Base-by-base conservation (phyloP, 306 rosid species). In the Luffa acutangula region DNA sequence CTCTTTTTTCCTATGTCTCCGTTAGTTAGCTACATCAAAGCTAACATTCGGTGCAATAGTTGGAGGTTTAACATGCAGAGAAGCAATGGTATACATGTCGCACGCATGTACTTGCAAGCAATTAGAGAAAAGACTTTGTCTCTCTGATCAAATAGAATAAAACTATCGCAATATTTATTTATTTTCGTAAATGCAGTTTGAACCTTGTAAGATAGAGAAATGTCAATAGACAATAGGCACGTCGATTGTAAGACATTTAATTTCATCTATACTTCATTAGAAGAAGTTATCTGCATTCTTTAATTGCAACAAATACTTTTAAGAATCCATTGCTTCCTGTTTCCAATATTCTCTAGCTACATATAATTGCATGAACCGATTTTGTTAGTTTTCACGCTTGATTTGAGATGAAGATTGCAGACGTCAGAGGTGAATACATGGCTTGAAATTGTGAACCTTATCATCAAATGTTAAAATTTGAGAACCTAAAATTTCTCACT, bases 401-500 rank as follows among this genome's bases (percentile, higher is more conserved):
- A 66, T 66, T 37, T 37, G 33, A 66, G 49, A 66, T 39, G 49
- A 66, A 66, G 31, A 39, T 65, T 36, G 73, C 5, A 42, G 14
- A 66, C 5, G 31, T 66, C 73, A 66, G 33, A 66, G 31, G 73
- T 39, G 39, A 13, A 64, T 36, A 15, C 20, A 8, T 36, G 14
- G 31, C 13, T 66, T 7, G 46, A 66, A 39, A 66, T 66, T 66
- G 73, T 66, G 21, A 17, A 65, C 72, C 72, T 37, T 15, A 37
- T 66, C 43, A 65, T 66, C 45, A 66, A 39, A 66, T 66, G 31
- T 39, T 9, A 78, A 76, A 58, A 2, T 48, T 17, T 21, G 3
- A 31, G 43, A 58, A 15, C 5, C 63, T 64, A 70, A 37, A 71
- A 17, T 54, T 65, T 67, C 87, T 88, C 75, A 94, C 98, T 83